Evolutionary conservation across 1,284 basidiomycete species (phyloP), one percentile per base, ranked within the genome.

Genomic region (Naganishia sp.): DNA sequence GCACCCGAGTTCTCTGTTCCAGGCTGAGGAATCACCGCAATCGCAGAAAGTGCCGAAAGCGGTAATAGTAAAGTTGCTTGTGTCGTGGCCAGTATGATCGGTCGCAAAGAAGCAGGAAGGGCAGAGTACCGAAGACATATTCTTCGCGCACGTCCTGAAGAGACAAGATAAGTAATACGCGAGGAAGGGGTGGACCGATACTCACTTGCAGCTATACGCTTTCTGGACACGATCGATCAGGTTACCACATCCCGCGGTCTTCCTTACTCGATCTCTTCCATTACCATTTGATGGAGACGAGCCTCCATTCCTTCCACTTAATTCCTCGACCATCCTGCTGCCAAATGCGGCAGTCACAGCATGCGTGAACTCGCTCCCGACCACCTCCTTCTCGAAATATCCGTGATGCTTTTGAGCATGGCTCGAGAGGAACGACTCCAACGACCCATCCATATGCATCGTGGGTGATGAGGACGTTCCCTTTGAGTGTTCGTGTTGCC

Each of bases 41-140:
- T 95, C 93, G 75, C 94, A 96, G 70, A 90, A 93, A 3, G 92
- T 90, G 10, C 91, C 90, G 0, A 90, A 89, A 73, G 94, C 90
- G 70, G 92, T 90, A 11, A 90, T 88, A 69, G 92, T 89, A 77
- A 91, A 92, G 81, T 94, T 94, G 69, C 89, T 88, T 71, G 95
- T 87, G 71, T 92, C 94, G 80, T 96, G 94, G 44, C 87, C 87
- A 45, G 82, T 81, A 75, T 96, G 94, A 69, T 89, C 84, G 21
- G 89, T 89, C 1, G 89, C 85, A 69, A 90, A 87, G 79, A 94
- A 97, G 78, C 94, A 96, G 55, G 86, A 84, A 2, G 90, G 84
- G 74, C 94, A 96, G 44, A 96, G 82, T 1, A 95, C 90, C 71
- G 90, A 93, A 69, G 89, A 90, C 66, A 92, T 88, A 72, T 95